Evolutionary conservation across 345 rosid species (phyloP).

Genomic region (Linum trigynum): DNA sequence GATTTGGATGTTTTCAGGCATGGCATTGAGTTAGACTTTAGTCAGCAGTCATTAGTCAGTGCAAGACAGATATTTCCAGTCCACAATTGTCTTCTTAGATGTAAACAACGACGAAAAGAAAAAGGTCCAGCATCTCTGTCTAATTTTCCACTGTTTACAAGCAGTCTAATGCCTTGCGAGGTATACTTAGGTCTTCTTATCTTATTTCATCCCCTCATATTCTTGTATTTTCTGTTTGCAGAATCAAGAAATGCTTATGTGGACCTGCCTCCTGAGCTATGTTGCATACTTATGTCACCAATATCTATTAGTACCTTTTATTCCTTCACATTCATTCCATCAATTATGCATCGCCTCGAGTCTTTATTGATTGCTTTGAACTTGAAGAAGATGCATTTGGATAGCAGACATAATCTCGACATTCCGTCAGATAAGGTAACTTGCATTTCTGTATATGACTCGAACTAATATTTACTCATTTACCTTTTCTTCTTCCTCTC

Average conservation of each 20-base stretch:
- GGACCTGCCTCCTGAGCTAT: constrained; percentile 88
- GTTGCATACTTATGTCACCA: constrained; percentile 49
- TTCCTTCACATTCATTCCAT: constrained; percentile 63
- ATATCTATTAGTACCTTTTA: constrained; percentile 58
- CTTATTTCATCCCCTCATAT: too few species aligned
- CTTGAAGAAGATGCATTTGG: constrained; percentile 46
- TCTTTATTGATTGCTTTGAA: constrained; percentile 63
- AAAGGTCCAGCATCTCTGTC: constrained; percentile 36
- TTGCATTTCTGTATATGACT: neutral
- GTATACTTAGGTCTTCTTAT: too few species aligned
- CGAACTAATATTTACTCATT: neutral
- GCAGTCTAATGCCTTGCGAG: too few species aligned
- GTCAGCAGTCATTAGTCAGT: constrained; percentile 31
- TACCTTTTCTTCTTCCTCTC: too few species aligned
- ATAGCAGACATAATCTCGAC: constrained; percentile 26
- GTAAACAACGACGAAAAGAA: constrained; percentile 36
- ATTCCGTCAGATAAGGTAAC: constrained; percentile 74
- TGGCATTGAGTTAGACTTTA: constrained; percentile 32
- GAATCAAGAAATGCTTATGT: constrained; percentile 37
- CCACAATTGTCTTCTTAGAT: constrained; percentile 37
- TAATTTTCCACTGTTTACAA: too few species aligned
- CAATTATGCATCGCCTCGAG: constrained; percentile 67
- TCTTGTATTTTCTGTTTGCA: constrained; percentile 21
- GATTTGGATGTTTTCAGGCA: constrained; percentile 37
- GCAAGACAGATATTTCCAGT: constrained; percentile 53